Conservation (phyloP, 2,329 filamentous ascomycete species). For the Colletotrichum echinochloae region DNA sequence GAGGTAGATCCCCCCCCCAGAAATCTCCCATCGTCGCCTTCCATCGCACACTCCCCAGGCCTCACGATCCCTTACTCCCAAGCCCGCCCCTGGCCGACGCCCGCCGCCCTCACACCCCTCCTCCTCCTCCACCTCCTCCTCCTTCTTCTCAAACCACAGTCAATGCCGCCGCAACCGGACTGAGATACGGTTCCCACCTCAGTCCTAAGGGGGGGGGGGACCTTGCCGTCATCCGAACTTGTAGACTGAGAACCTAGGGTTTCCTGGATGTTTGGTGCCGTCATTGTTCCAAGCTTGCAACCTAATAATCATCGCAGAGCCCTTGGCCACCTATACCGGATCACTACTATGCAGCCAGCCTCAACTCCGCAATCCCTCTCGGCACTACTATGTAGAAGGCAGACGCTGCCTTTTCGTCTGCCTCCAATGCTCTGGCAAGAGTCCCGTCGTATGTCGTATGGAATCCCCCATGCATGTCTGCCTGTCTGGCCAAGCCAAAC, state of each 20-base stretch:
- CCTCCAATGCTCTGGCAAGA: not conserved
- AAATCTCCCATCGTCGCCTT: not conserved
- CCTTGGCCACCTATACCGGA: not conserved
- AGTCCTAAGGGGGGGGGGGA: not conserved
- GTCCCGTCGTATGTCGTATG: not conserved
- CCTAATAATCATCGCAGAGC: not conserved
- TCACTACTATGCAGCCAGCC: no score
- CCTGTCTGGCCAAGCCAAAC: conserved; percentile 9
- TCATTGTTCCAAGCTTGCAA: conserved; percentile 10
- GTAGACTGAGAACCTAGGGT: conserved; percentile 22
- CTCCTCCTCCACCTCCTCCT: no score
- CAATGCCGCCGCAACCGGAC: conserved; percentile 2
- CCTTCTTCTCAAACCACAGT: conserved; percentile 29
- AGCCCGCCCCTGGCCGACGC: not conserved
- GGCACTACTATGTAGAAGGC: not conserved
- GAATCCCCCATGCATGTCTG: conserved; percentile 10
- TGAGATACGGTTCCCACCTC: no score
- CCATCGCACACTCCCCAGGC: no score
- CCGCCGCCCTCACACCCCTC: not conserved
- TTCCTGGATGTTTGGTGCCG: conserved; percentile 33
- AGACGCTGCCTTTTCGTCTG: no score
- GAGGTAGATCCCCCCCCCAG: conserved; percentile 2
- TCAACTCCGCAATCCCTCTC: not conserved
- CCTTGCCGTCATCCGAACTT: conserved; percentile 36
- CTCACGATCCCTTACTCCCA: not conserved